These are phyloP conservation scores for Arctium minus DNA, from an alignment of 129 eudicot species.

Conservation along the genomic window DNA sequence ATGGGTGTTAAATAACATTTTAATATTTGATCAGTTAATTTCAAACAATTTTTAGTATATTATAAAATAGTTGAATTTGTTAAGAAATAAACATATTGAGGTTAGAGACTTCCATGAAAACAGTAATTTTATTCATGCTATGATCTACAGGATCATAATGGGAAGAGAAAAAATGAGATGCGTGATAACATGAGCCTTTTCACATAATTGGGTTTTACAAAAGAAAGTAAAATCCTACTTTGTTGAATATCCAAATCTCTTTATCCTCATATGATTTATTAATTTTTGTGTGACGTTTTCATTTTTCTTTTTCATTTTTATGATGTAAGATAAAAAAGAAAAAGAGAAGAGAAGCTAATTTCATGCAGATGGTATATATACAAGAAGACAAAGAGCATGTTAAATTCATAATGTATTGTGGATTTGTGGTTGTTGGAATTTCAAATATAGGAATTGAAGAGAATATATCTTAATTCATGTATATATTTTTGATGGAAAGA, in stretches of 20 bases:
- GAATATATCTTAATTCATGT: background rate
- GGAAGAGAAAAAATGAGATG: background rate
- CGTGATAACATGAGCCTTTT: background rate
- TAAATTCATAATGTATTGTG: background rate
- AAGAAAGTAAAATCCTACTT: background rate
- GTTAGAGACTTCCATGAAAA: too few species aligned
- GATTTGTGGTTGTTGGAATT: background rate
- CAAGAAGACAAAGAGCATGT: background rate
- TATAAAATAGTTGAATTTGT: too few species aligned
- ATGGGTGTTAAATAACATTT: background rate
- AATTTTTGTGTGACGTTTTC: background rate
- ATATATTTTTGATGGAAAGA: background rate
- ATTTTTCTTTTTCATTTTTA: background rate
- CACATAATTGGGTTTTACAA: background rate
- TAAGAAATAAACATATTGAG: too few species aligned
- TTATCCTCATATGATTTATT: too few species aligned
- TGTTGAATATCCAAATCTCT: too few species aligned
- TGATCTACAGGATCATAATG: background rate
- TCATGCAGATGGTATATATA: background rate
- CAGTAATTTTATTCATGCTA: background rate
- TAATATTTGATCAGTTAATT: background rate
- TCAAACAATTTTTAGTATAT: too few species aligned
- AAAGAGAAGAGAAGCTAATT: background rate
- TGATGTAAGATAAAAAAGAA: background rate
- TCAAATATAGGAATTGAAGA: background rate